Percentiles rank a stretch among this genome's conserved stretches.
Evolutionary conservation across 1,284 basidiomycete species (phyloP).

Genomic region (Amylostereum areolatum): DNA sequence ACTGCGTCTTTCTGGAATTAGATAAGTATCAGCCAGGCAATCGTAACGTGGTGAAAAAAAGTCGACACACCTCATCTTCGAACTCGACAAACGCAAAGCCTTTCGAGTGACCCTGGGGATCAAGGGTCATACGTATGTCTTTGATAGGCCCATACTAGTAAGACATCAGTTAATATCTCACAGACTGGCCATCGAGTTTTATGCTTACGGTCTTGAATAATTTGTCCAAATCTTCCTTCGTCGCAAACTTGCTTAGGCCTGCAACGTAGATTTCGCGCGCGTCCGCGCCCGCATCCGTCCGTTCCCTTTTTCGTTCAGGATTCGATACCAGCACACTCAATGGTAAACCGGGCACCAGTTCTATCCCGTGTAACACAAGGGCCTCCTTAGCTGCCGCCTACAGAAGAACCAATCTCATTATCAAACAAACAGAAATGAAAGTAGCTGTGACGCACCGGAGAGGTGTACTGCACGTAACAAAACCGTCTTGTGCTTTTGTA

Average conservation of each 20-base stretch:
- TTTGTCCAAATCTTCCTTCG: constrained; percentile 66
- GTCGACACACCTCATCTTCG: constrained; percentile 59
- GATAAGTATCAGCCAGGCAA: constrained; percentile 3
- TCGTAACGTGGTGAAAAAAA: neutral
- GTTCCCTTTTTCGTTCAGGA: constrained; percentile 81
- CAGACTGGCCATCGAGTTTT: neutral
- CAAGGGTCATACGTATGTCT: constrained; percentile 72
- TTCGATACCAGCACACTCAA: constrained; percentile 88
- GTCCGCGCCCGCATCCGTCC: constrained; percentile 81
- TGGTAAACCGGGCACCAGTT: constrained; percentile 60
- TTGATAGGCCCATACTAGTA: constrained; percentile 77
- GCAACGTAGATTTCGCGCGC: constrained; percentile 83
- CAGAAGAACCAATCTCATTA: neutral
- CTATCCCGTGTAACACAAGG: constrained; percentile 70
- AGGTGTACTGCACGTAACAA: constrained; percentile 90
- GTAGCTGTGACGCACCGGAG: constrained; percentile 64
- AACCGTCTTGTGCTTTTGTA: constrained; percentile 89
- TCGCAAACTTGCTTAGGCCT: constrained; percentile 72
- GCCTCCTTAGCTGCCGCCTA: constrained; percentile 61
- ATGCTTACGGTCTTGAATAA: constrained; percentile 66
- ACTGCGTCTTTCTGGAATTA: constrained; percentile 58
- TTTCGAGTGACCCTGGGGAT: constrained; percentile 66
- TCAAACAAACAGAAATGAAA: neutral
- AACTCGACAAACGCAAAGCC: constrained; percentile 96
- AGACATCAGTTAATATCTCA: constrained; percentile 8